Percentiles rank a stretch among this genome's conserved stretches.
Conservation (phyloP, 495 filamentous ascomycete species). For the Annulohypoxylon stygium region DNA sequence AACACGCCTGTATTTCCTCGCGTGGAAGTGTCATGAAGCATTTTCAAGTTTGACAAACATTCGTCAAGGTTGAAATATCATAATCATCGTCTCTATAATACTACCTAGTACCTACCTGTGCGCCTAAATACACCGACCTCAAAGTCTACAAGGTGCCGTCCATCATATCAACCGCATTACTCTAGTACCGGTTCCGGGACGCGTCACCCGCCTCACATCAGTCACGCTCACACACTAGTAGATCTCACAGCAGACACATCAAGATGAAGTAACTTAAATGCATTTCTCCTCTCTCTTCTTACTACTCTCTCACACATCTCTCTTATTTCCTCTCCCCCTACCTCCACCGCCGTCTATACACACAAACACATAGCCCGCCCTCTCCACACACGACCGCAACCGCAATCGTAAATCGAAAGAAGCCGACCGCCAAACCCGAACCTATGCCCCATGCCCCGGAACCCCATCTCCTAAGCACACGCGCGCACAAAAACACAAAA, state of each 20-base stretch:
- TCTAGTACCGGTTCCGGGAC: not conserved
- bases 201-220: not conserved
- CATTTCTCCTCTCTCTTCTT: not conserved
- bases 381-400: not conserved
- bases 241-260: not conserved
- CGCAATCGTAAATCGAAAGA: slow-evolving; percentile 1
- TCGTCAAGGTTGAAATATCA: no score
- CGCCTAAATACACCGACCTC: no score
- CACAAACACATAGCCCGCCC: not conserved
- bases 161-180: not conserved
- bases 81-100: no score
- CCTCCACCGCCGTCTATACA: not conserved
- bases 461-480: not conserved
- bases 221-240: not conserved
- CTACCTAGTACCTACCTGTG: no score
- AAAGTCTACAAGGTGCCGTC: no score
- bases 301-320: not conserved
- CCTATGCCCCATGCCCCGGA: not conserved
- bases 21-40: no score
- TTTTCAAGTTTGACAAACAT: no score
- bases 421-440: not conserved
- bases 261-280: slow-evolving; percentile 3
- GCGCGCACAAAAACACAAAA: not conserved
- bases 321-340: not conserved
- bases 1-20: no score